phyloP scores from a whole-genome alignment of 805 yeast genomes.

The Zygosaccharomyces bailii region DNA sequence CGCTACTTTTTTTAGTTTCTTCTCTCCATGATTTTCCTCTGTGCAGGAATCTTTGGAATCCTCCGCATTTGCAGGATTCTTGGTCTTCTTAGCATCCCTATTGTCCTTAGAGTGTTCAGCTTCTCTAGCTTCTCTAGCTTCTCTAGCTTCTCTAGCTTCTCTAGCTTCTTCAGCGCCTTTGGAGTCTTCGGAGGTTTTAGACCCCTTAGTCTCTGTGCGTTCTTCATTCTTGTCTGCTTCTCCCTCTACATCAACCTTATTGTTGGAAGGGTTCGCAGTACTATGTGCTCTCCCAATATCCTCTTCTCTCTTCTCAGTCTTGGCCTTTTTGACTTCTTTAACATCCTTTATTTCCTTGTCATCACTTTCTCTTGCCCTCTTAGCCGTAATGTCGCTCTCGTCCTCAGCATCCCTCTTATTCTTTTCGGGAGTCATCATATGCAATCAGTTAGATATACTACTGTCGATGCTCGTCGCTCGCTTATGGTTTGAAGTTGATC shows the following conservation, averaged over 20 bases:
- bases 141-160: too few species aligned
- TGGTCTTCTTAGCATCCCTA: too few species aligned
- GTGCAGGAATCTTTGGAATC: too few species aligned
- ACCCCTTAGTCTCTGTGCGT: not conserved
- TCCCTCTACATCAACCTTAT: slow-evolving; percentile 2
- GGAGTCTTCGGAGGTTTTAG: too few species aligned
- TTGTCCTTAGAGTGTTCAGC: too few species aligned
- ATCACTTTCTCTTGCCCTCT: slow-evolving; percentile 10
- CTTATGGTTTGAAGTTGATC: not conserved
- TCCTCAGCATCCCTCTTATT: slow-evolving; percentile 18
- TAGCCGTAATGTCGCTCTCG: slow-evolving; percentile 4
- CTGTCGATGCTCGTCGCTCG: not conserved
- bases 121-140: too few species aligned
- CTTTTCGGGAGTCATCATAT: slow-evolving; percentile 12
- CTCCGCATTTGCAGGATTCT: too few species aligned
- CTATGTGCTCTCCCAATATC: slow-evolving; percentile 5
- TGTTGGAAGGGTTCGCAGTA: too few species aligned
- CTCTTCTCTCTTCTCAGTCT: not conserved
- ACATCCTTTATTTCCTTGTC: slow-evolving; percentile 9
- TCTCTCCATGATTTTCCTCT: slow-evolving; percentile 3
- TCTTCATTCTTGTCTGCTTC: slow-evolving; percentile 3
- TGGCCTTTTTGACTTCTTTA: slow-evolving; percentile 3
- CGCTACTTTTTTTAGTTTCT: not conserved
- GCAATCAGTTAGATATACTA: not conserved
- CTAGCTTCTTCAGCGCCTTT: too few species aligned